Conservation (phyloP, 176 grass and related monocot genomes). For the Typha latifolia region DNA sequence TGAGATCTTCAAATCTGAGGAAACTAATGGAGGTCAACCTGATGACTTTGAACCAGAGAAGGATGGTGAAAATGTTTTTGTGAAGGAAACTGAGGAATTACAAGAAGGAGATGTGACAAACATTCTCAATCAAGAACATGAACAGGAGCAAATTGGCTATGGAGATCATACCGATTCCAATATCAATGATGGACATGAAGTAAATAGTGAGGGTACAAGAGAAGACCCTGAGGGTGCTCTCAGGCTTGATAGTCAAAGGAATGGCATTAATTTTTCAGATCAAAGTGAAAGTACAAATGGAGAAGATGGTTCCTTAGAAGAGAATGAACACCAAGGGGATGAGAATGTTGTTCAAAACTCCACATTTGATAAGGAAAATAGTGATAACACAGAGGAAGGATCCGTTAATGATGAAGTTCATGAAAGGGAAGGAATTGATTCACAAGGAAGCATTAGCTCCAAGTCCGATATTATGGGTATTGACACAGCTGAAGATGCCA, state of each 20-base stretch:
- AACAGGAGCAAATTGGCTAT: conserved; percentile 20
- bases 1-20: conserved; percentile 35
- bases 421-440: conserved; percentile 19
- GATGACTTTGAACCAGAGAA: conserved; percentile 19
- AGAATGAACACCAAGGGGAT: conserved; percentile 18
- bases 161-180: conserved; percentile 26
- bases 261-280: conserved; percentile 12
- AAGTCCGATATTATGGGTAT: conserved; percentile 11
- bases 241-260: background rate
- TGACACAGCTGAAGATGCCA: conserved; percentile 13
- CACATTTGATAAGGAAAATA: conserved; percentile 21
- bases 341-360: background rate
- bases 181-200: conserved; percentile 18
- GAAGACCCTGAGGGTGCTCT: conserved; percentile 29
- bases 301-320: conserved; percentile 13
- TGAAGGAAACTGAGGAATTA: conserved; percentile 31
- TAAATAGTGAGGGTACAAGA: conserved; percentile 1
- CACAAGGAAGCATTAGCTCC: conserved; percentile 15
- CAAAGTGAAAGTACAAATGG: conserved; percentile 27
- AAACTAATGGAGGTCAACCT: conserved; percentile 19
- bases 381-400: conserved; percentile 21
- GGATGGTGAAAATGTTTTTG: conserved; percentile 30
- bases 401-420: conserved; percentile 27
- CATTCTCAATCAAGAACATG: conserved; percentile 22
- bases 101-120: conserved; percentile 25